Base-by-base conservation (phyloP, 495 filamentous ascomycete species). In the Aspergillus kassunensis region DNA sequence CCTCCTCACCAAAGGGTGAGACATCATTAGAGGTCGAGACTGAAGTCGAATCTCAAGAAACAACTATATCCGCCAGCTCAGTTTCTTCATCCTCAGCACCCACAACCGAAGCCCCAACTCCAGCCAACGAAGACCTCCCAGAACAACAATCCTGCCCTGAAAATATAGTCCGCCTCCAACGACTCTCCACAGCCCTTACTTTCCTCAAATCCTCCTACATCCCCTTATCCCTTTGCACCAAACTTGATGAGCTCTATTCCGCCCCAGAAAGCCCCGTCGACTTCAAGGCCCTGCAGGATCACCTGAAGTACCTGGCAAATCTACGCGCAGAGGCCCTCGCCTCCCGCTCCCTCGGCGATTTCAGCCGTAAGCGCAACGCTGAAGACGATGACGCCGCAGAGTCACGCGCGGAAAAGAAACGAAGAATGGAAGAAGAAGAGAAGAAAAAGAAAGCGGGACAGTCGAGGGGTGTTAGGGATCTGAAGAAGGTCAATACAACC, bases 401-500 rank as follows among this genome's bases (percentile, higher is more conserved):
- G 16, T 47, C 56, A 24, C 66, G 68, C 0, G 71, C 63, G 2
- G 79, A 82, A 56, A 84, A 87, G 62, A 85, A 86, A 57, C 77
- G 80, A 29, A 82, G 82, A 59, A 80, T 76, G 58, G 83, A 89
- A 18, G 84, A 87, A 31, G 87, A 91, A 62, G 90, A 92, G 68
- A 86, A 83, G 70, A 80, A 80, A 46, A 83, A 82, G 57, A 90
- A 89, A 66, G 78, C 77, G 7, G 75, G 76, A 12, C 80, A 89
- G 69, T 92, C 86, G 56, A 75, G 80, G 16, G 91, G 80, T 0
- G 81, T 96, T 1, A 83, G 79, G 58, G 78, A 91, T 33, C 62
- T 99, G 60, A 86, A 85, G 65, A 97, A 97, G 72, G 92, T 88
- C 12, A 87, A 96, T 64, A 90, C 84, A 0, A 81, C 61, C 13